Base-by-base conservation (phyloP, 2,329 filamentous ascomycete species). In the Xylaria sp. region DNA sequence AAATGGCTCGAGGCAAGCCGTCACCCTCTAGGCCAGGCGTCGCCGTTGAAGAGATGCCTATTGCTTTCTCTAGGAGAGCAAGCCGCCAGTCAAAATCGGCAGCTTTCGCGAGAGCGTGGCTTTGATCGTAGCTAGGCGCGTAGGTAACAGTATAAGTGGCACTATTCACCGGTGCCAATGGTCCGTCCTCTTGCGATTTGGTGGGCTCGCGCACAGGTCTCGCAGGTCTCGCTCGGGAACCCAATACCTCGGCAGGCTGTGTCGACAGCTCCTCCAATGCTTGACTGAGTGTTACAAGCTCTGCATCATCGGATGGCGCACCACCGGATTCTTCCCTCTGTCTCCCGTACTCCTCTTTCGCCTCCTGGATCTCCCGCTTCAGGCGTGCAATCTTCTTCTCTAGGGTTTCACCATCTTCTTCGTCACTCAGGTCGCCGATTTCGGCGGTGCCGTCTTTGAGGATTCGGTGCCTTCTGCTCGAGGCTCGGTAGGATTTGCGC, bases 81-180 rank as follows among this genome's bases (percentile, higher is more conserved):
- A 99, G 88, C 5, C 96, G 89, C 37, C 89, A 87, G 78, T 98
- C 95, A 76, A 99, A 98, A 71, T 96, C 92, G 28, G 94, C 93
- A 7, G 93, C 91, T 79, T 94, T 92, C 41, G 90, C 89, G 44
- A 98, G 85, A 31, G 91, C 89, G 76, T 93, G 91, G 50, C 85
- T 90, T 77, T 91, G 86, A 74, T 91, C 88, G 73, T 90, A 92
- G 59, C 81, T 86, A 54, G 84, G 90, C 39, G 88, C 86, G 73
- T 91, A 91, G 37, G 88, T 90, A 58, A 91, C 82, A 0, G 88
- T 91, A 75, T 91, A 91, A 39, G 87, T 90, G 44, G 87, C 81
- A 18, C 78, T 79, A 31, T 79, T 76, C 20, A 69, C 65, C 9
- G 63, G 76, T 65, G 60, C 73, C 68, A 52, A 51, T 34, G 69